These are phyloP conservation scores for Hydrangea macrophylla DNA, from an alignment of 148 eudicot species.

Conservation along the genomic window DNA sequence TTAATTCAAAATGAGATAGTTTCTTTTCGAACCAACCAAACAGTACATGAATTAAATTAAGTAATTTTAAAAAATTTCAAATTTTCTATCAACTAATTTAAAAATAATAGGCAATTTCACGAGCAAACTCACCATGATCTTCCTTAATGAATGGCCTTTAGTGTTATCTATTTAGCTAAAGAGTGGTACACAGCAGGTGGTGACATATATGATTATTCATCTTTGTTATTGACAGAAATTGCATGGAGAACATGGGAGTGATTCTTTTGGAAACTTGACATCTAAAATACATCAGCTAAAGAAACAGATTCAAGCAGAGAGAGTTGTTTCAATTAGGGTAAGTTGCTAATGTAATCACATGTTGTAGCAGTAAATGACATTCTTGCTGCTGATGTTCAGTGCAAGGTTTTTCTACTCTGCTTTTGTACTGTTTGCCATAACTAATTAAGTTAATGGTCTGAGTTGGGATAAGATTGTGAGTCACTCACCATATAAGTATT, in stretches of 20 bases:
- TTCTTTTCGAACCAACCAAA: too few relatives aligned
- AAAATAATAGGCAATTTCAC: too few relatives aligned
- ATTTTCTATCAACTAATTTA: too few relatives aligned
- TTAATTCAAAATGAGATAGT: too few relatives aligned
- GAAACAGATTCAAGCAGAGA: conserved; percentile 64
- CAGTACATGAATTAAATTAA: too few relatives aligned
- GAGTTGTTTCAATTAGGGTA: conserved; percentile 54
- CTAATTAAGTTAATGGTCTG: too few relatives aligned
- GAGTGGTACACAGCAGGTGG: not conserved
- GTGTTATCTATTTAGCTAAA: not conserved
- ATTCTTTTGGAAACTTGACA: conserved; percentile 34
- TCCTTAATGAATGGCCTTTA: too few relatives aligned
- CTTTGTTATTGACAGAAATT: conserved; percentile 13
- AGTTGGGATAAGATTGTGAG: not conserved
- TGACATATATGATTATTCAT: conserved; percentile 8
- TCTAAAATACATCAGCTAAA: conserved; percentile 48
- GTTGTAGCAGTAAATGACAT: too few relatives aligned
- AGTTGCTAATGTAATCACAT: conserved; percentile 9
- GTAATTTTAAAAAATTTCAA: too few relatives aligned
- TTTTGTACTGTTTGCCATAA: not conserved
- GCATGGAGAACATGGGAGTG: conserved; percentile 36
- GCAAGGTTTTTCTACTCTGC: not conserved
- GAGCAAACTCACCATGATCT: too few relatives aligned
- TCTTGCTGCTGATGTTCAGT: too few relatives aligned
- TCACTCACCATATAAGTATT: not conserved